Evolutionary conservation across 176 grass and related monocot species (phyloP).

Genomic region (Areca catechu): DNA sequence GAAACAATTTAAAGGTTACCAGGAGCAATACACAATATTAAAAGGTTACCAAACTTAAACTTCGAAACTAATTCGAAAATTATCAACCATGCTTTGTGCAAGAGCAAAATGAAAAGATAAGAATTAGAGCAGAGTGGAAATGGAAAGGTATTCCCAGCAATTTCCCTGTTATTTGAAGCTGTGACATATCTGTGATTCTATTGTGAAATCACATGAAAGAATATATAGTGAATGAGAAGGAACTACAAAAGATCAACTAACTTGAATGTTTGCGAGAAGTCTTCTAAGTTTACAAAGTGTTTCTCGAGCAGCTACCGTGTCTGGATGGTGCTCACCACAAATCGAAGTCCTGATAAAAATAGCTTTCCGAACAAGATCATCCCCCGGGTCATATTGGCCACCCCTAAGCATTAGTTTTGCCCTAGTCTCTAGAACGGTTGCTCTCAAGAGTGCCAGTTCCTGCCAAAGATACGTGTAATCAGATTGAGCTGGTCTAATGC

Average conservation of each 20-base stretch:
- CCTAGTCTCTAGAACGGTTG: slow-evolving; percentile 80
- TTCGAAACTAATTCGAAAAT: too few relatives aligned
- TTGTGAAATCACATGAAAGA: slow-evolving; percentile 17
- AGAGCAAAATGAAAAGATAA: too few relatives aligned
- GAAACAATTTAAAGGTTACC: too few relatives aligned
- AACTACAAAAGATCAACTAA: slow-evolving; percentile 49
- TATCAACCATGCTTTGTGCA: too few relatives aligned
- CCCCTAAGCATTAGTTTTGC: slow-evolving; percentile 88
- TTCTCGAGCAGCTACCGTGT: slow-evolving; percentile 81
- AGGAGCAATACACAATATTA: too few relatives aligned
- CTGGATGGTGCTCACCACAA: slow-evolving; percentile 85
- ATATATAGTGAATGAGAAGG: neutral
- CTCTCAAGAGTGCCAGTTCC: slow-evolving; percentile 83
- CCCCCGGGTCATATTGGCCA: slow-evolving; percentile 74
- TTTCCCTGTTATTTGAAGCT: slow-evolving; percentile 12
- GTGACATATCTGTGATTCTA: slow-evolving; percentile 18
- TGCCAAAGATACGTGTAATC: slow-evolving; percentile 74
- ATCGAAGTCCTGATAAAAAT: slow-evolving; percentile 93
- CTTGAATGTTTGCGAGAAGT: slow-evolving; percentile 89
- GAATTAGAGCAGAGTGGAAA: neutral
- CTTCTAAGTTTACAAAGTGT: slow-evolving; percentile 94
- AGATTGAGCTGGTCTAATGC: slow-evolving; percentile 40
- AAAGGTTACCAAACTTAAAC: too few relatives aligned
- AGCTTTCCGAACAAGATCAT: slow-evolving; percentile 86
- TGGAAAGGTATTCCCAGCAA: neutral